Evolutionary conservation across 169 alveolate genomes (phyloP), one percentile per base, ranked within the genome.

Genomic region (Plasmodium knowlesi): DNA sequence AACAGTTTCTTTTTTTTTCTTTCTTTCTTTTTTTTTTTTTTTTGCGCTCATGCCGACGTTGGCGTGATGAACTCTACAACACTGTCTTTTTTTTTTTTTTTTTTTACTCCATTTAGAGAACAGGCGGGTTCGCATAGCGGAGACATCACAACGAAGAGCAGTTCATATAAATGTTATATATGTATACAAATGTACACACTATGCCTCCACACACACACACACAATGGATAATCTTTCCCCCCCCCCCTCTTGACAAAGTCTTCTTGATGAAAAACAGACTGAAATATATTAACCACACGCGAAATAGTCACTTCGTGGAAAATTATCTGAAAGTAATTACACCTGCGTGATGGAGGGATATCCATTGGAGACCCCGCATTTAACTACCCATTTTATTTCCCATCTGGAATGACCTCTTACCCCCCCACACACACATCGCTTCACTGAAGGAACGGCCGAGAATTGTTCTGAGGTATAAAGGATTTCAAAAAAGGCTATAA

Each of bases 191-290:
- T 57, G 72, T 28, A 43, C 34, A 34, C 3, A 32, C 12, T 25
- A 82, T 82, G 32, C 41, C 37, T 28, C 0, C 71, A 57, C n/a
- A 5, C 71, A 50, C 41, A 50, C n/a, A 39, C 78, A 82, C 41
- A 37, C 67, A 82, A 4, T 22, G 28, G 53, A 72, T 34, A 16
- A 50, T 6, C 6, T 8, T 30, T 57, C 19, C 32, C 71, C 72
- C 34, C 71, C 72, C 22, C 46, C 71, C 71, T 86, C 37, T 25
- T 43, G 41, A 37, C 12, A 37, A 53, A 88, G 94, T 88, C 6
- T 88, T 88, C 76, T 61, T 88, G 71, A 88, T 88, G 94, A 78
- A 88, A 72, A 88, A 78, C 76, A 88, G 94, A 78, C 50, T 88
- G 32, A 76, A 41, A 88, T 88, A 78, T 72, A 53, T 88, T 41